Evolutionary conservation across 495 filamentous ascomycete genomes (phyloP).

Genomic region (Penicillium egyptiacum): DNA sequence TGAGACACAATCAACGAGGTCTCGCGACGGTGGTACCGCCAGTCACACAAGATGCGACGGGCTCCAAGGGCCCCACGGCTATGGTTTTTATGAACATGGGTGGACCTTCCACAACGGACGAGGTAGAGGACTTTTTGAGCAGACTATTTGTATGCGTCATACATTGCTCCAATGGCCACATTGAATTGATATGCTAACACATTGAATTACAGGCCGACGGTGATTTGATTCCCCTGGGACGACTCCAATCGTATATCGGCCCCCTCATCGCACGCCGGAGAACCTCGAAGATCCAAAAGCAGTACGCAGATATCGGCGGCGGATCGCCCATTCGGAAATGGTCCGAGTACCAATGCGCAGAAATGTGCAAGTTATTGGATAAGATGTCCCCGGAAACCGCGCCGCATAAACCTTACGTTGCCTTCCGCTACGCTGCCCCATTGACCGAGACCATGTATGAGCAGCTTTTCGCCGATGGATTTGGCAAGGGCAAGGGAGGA

Average conservation of each 20-base stretch:
- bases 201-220: slow-evolving; percentile 66
- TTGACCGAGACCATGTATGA: slow-evolving; percentile 92
- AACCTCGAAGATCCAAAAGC: slow-evolving; percentile 92
- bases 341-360: slow-evolving; percentile 87
- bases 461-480: slow-evolving; percentile 79
- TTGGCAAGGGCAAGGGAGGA: slow-evolving; percentile 80
- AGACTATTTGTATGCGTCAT: slow-evolving; percentile 74
- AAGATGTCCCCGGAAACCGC: slow-evolving; percentile 86
- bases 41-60: slow-evolving; percentile 66
- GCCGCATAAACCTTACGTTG: slow-evolving; percentile 96
- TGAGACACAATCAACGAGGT: slow-evolving; percentile 31
- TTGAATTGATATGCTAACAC: background rate
- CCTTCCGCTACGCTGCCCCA: slow-evolving; percentile 95
- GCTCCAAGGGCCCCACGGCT: slow-evolving; percentile 73
- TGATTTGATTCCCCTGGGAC: slow-evolving; percentile 94
- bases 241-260: slow-evolving; percentile 86
- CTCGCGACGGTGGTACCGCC: slow-evolving; percentile 71
- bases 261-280: slow-evolving; percentile 80
- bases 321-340: slow-evolving; percentile 97
- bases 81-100: slow-evolving; percentile 99
- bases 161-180: background rate
- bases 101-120: slow-evolving; percentile 81
- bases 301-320: slow-evolving; percentile 93
- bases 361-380: slow-evolving; percentile 97
- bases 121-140: slow-evolving; percentile 91